Conservation (phyloP, 176 grass and related monocot species). For the Dendrocalamus sinicus region DNA sequence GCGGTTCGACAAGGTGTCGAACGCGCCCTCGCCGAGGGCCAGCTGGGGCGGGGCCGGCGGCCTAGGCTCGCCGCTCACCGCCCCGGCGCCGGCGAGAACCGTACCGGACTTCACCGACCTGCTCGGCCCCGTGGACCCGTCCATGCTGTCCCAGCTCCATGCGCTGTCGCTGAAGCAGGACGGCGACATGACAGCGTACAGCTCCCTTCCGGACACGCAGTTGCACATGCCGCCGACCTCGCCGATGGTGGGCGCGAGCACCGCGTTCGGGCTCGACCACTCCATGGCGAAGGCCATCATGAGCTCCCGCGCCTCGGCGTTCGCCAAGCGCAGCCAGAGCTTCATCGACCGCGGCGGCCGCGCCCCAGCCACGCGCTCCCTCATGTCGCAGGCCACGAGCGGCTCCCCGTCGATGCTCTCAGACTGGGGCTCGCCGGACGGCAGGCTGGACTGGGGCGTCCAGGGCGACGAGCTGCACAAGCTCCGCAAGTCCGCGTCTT, state of each 20-base stretch:
- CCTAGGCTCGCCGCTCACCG: conserved; percentile 45
- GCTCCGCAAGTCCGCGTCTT: conserved; percentile 88
- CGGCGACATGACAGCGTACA: conserved; percentile 54
- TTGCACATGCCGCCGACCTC: conserved; percentile 65
- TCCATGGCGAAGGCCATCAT: conserved; percentile 88
- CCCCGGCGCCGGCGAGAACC: neutral
- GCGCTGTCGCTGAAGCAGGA: conserved; percentile 66
- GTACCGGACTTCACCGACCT: conserved; percentile 67
- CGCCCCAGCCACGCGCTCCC: conserved; percentile 42
- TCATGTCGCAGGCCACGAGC: conserved; percentile 59
- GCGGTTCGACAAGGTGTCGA: conserved; percentile 77
- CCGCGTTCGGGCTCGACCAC: conserved; percentile 68
- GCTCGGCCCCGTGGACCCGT: conserved; percentile 59
- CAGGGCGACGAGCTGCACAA: conserved; percentile 98
- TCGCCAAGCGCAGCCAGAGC: conserved; percentile 95
- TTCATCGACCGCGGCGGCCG: conserved; percentile 76
- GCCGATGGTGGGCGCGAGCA: conserved; percentile 56
- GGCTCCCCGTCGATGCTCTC: conserved; percentile 60
- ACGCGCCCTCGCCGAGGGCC: conserved; percentile 59
- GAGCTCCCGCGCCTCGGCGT: conserved; percentile 79
- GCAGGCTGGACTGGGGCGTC: conserved; percentile 89
- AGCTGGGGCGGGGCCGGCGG: conserved; percentile 57
- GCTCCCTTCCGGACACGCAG: conserved; percentile 54
- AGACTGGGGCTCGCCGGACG: conserved; percentile 82
- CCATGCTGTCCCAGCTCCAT: conserved; percentile 70